Conservation (phyloP, 768 basidiomycete species). For the Serendipita indica region DNA sequence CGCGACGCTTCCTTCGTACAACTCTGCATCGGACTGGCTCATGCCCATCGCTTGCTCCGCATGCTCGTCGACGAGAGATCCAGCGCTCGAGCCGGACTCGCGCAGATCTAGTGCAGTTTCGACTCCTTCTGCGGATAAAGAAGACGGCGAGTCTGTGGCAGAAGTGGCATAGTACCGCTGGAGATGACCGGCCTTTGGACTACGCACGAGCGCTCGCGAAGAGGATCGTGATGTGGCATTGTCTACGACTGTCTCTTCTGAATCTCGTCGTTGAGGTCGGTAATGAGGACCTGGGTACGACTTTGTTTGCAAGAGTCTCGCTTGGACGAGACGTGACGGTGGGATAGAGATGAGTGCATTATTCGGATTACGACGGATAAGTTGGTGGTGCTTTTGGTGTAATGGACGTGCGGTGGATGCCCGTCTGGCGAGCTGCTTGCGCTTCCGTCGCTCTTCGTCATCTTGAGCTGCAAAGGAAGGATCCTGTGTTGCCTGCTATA, state of each 20-base stretch:
- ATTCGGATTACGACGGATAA: conserved; percentile 6
- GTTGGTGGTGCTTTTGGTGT: conserved; percentile 8
- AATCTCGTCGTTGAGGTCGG: background rate
- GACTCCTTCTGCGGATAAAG: background rate
- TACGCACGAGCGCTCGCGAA: background rate
- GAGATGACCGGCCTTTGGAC: too few species aligned
- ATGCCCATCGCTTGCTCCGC: background rate
- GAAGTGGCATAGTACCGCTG: background rate
- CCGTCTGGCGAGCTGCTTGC: background rate
- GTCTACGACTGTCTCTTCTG: background rate
- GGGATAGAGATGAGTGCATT: conserved; percentile 2
- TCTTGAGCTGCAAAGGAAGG: conserved; percentile 39
- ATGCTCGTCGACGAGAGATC: background rate
- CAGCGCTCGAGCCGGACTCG: background rate
- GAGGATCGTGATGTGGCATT: too few species aligned
- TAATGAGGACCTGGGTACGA: background rate
- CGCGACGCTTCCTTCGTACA: background rate
- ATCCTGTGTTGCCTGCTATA: conserved; percentile 58
- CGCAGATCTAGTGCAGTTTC: background rate
- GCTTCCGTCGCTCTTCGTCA: conserved; percentile 40
- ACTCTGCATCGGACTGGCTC: background rate
- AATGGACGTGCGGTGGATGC: background rate
- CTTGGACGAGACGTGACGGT: background rate
- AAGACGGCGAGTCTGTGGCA: background rate
- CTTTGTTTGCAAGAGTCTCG: background rate